A percentile compares a stretch with the other conserved stretches of the same genome.
phyloP scores from a whole-genome alignment of 2,329 filamentous ascomycete species.

The Sarocladiaceae sp. region DNA sequence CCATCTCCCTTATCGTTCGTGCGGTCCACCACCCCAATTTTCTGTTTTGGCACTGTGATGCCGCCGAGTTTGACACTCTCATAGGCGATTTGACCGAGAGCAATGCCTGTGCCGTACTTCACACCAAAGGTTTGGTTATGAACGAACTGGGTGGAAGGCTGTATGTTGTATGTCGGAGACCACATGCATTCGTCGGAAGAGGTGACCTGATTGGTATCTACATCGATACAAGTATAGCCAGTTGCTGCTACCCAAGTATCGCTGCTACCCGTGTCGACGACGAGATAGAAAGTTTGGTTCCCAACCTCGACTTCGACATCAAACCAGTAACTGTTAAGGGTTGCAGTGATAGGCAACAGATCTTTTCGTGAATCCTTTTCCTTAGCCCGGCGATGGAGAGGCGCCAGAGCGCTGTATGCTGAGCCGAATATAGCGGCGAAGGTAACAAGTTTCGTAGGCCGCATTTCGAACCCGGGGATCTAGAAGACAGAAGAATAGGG shows the following conservation, averaged over 20 bases:
- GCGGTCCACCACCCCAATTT: constrained; percentile 16
- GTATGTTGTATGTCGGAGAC: constrained; percentile 11
- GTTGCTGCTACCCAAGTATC: constrained; percentile 14
- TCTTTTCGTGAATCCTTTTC: too few relatives aligned
- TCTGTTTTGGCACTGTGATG: constrained; percentile 15
- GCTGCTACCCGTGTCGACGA: constrained; percentile 16
- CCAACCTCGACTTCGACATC: constrained; percentile 13
- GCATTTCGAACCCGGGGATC: not conserved
- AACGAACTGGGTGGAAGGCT: constrained; percentile 1
- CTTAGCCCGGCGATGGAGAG: constrained; percentile 11
- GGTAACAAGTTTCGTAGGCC: not conserved
- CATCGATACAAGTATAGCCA: constrained; percentile 13
- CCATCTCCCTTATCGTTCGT: constrained; percentile 15
- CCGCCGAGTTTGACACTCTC: constrained; percentile 16
- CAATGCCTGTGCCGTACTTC: constrained; percentile 16
- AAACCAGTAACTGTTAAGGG: constrained; percentile 16
- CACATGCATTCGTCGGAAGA: constrained; percentile 12
- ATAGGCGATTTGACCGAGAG: constrained; percentile 14
- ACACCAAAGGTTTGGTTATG: constrained; percentile 22
- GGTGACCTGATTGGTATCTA: constrained; percentile 8
- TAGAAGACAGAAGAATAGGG: not conserved
- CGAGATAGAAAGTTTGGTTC: constrained; percentile 14
- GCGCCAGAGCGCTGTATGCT: constrained; percentile 7
- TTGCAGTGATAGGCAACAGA: constrained; percentile 9
- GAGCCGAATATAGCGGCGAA: not conserved